These are phyloP conservation scores for Pyrenula massariospora DNA, from an alignment of 495 filamentous ascomycete genomes.

Conservation along the genomic window DNA sequence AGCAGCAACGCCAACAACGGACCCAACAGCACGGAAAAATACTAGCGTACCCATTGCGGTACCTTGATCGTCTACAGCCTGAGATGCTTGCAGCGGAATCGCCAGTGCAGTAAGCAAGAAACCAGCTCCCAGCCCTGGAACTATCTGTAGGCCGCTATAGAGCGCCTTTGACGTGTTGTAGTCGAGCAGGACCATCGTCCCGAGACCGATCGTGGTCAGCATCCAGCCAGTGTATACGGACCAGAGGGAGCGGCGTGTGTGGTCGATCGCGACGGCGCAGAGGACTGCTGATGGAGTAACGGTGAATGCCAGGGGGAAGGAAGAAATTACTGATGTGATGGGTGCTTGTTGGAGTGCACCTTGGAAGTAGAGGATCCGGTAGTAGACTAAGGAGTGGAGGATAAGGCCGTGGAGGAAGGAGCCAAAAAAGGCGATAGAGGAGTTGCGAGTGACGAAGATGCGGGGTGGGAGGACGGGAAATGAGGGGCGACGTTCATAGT, in stretches of 20 bases:
- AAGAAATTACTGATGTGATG: constrained; percentile 31
- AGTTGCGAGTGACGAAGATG: constrained; percentile 38
- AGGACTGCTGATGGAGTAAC: constrained; percentile 31
- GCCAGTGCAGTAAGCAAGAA: constrained; percentile 35
- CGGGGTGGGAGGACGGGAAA: constrained; percentile 35
- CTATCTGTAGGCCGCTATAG: constrained; percentile 37
- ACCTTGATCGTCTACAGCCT: constrained; percentile 26
- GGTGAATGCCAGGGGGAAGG: constrained; percentile 42
- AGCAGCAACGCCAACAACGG: constrained; percentile 42
- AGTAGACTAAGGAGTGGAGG: constrained; percentile 33
- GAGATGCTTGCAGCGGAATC: constrained; percentile 36
- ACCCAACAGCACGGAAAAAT: constrained; percentile 44
- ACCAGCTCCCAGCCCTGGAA: constrained; percentile 35
- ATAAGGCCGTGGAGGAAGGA: constrained; percentile 38
- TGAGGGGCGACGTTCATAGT: constrained; percentile 29
- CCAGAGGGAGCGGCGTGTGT: constrained; percentile 36
- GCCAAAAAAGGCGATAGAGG: constrained; percentile 26
- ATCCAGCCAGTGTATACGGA: constrained; percentile 41
- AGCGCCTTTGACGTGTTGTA: constrained; percentile 24
- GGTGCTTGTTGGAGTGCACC: constrained; percentile 36
- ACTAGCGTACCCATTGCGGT: constrained; percentile 42
- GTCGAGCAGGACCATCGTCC: constrained; percentile 32
- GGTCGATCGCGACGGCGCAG: constrained; percentile 27
- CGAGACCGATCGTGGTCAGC: constrained; percentile 33
- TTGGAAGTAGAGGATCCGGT: constrained; percentile 39